Evolutionary conservation across 1,284 basidiomycete species (phyloP).

Genomic region (Peniophora sp.): DNA sequence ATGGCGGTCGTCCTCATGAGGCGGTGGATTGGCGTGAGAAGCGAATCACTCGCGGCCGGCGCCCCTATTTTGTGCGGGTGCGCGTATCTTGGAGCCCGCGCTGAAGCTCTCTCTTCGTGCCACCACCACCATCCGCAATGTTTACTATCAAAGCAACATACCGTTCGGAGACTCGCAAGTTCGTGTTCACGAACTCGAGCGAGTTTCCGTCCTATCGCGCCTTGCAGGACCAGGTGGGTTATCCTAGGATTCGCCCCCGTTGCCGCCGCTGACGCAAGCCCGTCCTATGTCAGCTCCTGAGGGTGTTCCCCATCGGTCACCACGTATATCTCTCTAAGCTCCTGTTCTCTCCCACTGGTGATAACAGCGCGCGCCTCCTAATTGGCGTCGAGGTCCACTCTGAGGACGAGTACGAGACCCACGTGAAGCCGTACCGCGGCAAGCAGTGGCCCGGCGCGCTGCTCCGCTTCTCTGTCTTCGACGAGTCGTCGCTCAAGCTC

Average conservation of each 20-base stretch:
- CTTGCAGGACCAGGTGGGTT: constrained; percentile 34
- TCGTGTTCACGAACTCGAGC: constrained; percentile 30
- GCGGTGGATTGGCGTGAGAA: too few relatives aligned
- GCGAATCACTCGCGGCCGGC: too few relatives aligned
- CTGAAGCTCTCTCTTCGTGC: neutral
- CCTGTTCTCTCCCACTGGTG: constrained; percentile 51
- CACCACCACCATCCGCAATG: constrained; percentile 25
- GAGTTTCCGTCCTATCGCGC: constrained; percentile 36
- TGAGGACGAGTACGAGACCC: constrained; percentile 46
- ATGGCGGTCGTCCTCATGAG: too few relatives aligned
- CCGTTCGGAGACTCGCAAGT: constrained; percentile 39
- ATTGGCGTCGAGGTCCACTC: constrained; percentile 53
- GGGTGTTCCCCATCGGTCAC: constrained; percentile 55
- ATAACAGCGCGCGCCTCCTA: constrained; percentile 37
- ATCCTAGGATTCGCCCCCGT: neutral
- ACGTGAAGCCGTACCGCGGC: constrained; percentile 39
- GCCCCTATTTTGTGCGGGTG: too few relatives aligned
- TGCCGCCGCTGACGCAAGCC: neutral
- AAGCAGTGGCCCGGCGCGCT: constrained; percentile 47
- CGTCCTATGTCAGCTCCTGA: constrained; percentile 42
- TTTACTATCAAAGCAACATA: constrained; percentile 51
- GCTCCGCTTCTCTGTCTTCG: constrained; percentile 54
- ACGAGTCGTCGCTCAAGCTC: constrained; percentile 36
- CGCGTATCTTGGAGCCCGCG: too few relatives aligned
- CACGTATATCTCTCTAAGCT: constrained; percentile 56